phyloP scores from a whole-genome alignment of 331 rosid genomes.

The Dryas integrifolia region DNA sequence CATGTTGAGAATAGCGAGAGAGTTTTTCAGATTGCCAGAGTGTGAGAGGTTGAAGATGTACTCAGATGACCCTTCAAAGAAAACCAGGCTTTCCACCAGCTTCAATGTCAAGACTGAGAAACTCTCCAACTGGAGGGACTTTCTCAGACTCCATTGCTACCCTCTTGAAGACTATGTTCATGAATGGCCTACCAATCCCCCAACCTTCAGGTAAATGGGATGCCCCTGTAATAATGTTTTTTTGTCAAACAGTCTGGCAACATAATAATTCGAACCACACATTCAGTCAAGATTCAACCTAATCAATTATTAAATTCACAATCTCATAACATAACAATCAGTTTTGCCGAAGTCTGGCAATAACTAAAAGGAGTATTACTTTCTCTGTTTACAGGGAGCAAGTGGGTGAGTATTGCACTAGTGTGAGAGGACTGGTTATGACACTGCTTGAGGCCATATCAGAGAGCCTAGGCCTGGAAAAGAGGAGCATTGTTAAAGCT shows the following conservation, averaged over 20 bases:
- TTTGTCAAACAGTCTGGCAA: background rate
- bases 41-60: constrained; percentile 70
- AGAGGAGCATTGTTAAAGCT: constrained; percentile 24
- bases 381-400: constrained; percentile 37
- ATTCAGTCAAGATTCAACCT: too few relatives aligned
- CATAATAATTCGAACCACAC: background rate
- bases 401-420: constrained; percentile 48
- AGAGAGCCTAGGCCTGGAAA: constrained; percentile 42
- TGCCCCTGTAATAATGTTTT: background rate
- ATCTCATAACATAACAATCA: background rate
- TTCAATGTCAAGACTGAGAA: constrained; percentile 78
- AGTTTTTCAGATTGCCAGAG: constrained; percentile 64
- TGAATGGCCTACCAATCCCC: constrained; percentile 81
- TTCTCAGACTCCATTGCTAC: constrained; percentile 66
- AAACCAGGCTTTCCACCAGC: constrained; percentile 80
- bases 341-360: too few relatives aligned
- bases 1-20: constrained; percentile 45
- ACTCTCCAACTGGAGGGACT: constrained; percentile 78
- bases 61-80: constrained; percentile 66
- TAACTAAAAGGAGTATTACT: too few relatives aligned
- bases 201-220: constrained; percentile 52
- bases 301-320: too few relatives aligned
- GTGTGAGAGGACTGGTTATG: constrained; percentile 37
- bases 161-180: constrained; percentile 56
- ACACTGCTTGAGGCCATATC: constrained; percentile 45